Percentiles rank a stretch among this genome's conserved stretches.
phyloP scores from a whole-genome alignment of 1,139 yeast species.

The Candida glucosophila region DNA sequence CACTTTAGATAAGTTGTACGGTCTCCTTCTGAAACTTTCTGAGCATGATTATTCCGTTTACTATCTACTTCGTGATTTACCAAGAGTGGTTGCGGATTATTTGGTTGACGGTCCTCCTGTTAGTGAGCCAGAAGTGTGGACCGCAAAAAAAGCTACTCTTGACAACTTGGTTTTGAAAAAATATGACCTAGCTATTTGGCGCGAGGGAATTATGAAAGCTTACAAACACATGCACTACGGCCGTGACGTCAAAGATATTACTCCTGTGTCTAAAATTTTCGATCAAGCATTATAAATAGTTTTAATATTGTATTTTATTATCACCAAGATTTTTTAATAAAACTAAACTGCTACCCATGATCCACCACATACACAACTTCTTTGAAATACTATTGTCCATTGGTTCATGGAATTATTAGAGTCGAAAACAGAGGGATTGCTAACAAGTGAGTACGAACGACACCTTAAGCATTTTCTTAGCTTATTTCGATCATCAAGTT shows the following conservation, averaged over 20 bases:
- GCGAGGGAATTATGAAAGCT: conserved; percentile 12
- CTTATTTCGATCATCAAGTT: conserved; percentile 7
- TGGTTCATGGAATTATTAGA: conserved; percentile 32
- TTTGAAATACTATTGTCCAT: conserved; percentile 69
- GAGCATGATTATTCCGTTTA: conserved; percentile 14
- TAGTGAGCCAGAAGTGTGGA: conserved; percentile 19
- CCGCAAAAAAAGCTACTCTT: conserved; percentile 16
- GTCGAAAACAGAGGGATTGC: conserved; percentile 39
- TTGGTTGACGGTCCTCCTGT: conserved; percentile 10
- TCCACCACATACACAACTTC: conserved; percentile 77
- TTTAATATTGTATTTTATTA: too few relatives aligned
- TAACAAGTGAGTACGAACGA: conserved; percentile 47
- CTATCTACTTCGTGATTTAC: conserved; percentile 19
- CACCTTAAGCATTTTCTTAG: conserved; percentile 59
- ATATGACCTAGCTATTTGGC: conserved; percentile 20
- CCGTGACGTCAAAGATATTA: background rate
- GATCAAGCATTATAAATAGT: too few relatives aligned
- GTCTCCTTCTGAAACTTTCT: conserved; percentile 17
- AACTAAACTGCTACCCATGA: too few relatives aligned
- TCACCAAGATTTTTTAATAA: too few relatives aligned
- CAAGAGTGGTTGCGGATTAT: conserved; percentile 16
- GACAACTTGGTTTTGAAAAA: conserved; percentile 13
- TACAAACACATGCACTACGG: conserved; percentile 21
- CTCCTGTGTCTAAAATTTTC: conserved; percentile 6
- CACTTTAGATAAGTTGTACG: conserved; percentile 18